These are phyloP conservation scores for Globisporangium lucens DNA, from an alignment of 352 stramenopile genomes.

Conservation along the genomic window DNA sequence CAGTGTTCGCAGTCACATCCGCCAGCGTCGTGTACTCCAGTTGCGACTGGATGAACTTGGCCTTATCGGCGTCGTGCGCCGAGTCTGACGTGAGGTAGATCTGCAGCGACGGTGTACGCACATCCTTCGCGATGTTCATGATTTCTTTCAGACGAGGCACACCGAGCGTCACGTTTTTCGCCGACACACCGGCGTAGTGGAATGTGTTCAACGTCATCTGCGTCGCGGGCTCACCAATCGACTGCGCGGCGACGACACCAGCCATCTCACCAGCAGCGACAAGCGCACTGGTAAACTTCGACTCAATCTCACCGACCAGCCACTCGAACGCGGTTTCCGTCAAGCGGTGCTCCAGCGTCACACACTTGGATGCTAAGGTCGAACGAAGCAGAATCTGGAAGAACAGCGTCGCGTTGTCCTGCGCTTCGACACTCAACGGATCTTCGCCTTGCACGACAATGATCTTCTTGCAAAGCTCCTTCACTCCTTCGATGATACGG, in stretches of 20 bases:
- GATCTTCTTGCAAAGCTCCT: slow-evolving; percentile 92
- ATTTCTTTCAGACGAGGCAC: slow-evolving; percentile 99
- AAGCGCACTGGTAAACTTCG: slow-evolving; percentile 94
- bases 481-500: slow-evolving; percentile 89
- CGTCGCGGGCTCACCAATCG: slow-evolving; percentile 98
- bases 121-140: slow-evolving; percentile 98
- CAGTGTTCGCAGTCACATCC: slow-evolving; percentile 95
- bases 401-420: slow-evolving; percentile 97
- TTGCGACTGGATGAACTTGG: slow-evolving; percentile 90
- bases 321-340: slow-evolving; percentile 96
- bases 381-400: slow-evolving; percentile 98
- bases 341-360: slow-evolving; percentile 95
- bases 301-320: slow-evolving; percentile 96
- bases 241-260: slow-evolving; percentile 98
- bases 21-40: slow-evolving; percentile 98
- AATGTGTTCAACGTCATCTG: slow-evolving; percentile 99
- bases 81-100: slow-evolving; percentile 93
- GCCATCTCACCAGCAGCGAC: slow-evolving; percentile 98
- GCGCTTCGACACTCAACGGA: slow-evolving; percentile 93
- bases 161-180: slow-evolving; percentile 99
- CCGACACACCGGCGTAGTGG: slow-evolving; percentile 98
- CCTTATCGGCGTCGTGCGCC: slow-evolving; percentile 80
- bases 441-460: slow-evolving; percentile 96
- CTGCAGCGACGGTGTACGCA: slow-evolving; percentile 96
- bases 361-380: slow-evolving; percentile 94